phyloP scores from a whole-genome alignment of 805 yeast genomes.

The Starmerella tilneyi region DNA sequence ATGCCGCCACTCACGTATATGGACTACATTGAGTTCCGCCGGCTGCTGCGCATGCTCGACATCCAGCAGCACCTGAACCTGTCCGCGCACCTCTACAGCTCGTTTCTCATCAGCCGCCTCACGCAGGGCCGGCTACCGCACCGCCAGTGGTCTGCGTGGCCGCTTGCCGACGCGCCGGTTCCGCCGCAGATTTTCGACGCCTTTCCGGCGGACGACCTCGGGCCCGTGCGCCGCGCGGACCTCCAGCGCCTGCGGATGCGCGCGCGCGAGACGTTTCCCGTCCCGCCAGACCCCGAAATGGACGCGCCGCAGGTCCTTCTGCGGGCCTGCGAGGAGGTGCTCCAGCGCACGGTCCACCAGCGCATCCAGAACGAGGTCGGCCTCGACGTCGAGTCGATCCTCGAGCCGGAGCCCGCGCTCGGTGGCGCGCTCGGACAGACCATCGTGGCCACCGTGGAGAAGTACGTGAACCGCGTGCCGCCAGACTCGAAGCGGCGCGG shows the following conservation, averaged over 20 bases:
- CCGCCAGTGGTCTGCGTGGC: constrained; percentile 52
- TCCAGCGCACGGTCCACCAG: constrained; percentile 22
- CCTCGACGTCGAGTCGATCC: constrained; percentile 16
- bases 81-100: constrained; percentile 54
- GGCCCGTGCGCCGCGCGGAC: neutral
- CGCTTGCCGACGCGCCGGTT: constrained; percentile 31
- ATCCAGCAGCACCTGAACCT: constrained; percentile 37
- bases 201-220: constrained; percentile 12
- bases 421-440: constrained; percentile 6
- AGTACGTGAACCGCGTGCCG: constrained; percentile 1
- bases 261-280: constrained; percentile 2
- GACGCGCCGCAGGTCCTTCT: constrained; percentile 15
- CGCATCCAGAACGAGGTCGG: constrained; percentile 18
- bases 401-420: constrained; percentile 21
- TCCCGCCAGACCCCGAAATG: neutral
- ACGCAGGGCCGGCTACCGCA: constrained; percentile 31
- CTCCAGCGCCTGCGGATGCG: neutral
- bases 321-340: constrained; percentile 24
- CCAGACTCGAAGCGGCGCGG: neutral
- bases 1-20: constrained; percentile 2
- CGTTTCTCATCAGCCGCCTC: constrained; percentile 38
- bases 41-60: constrained; percentile 22
- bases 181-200: constrained; percentile 20
- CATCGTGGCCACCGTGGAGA: constrained; percentile 12
- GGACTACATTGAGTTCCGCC: constrained; percentile 3